A percentile compares a stretch with the other conserved stretches of the same genome.
phyloP scores from a whole-genome alignment of 2,329 filamentous ascomycete species.

The Trichoderma sp. region DNA sequence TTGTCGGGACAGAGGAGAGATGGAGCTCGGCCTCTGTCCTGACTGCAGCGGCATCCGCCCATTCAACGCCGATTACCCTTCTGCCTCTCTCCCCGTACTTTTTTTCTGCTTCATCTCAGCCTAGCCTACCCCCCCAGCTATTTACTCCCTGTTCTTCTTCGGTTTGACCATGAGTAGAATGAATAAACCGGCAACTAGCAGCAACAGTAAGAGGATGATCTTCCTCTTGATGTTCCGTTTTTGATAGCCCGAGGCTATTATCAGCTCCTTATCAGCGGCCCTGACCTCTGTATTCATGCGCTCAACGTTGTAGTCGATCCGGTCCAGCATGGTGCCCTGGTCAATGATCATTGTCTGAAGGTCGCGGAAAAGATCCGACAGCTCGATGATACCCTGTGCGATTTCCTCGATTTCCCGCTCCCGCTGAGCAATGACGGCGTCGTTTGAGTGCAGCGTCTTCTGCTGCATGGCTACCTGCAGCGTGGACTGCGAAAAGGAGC shows the following conservation, averaged over 20 bases:
- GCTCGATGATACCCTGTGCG: constrained; percentile 93
- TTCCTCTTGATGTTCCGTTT: constrained; percentile 85
- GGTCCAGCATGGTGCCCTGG: constrained; percentile 84
- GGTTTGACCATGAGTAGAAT: constrained; percentile 81
- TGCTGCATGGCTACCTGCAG: constrained; percentile 74
- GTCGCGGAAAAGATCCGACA: constrained; percentile 95
- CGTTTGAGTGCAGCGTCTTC: constrained; percentile 68
- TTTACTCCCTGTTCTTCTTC: constrained; percentile 45
- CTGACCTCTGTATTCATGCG: constrained; percentile 92
- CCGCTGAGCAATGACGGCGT: constrained; percentile 81
- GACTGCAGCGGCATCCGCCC: not conserved
- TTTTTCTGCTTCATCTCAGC: not conserved
- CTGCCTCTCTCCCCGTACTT: not conserved
- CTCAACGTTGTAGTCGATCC: constrained; percentile 98
- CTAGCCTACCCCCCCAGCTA: not conserved
- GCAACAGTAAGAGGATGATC: constrained; percentile 80
- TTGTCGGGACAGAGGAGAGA: not conserved
- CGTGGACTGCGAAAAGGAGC: constrained; percentile 85
- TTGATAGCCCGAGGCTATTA: constrained; percentile 85
- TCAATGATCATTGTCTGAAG: constrained; percentile 94
- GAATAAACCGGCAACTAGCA: constrained; percentile 82
- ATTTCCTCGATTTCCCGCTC: constrained; percentile 98
- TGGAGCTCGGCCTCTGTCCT: not conserved
- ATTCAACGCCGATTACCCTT: not conserved
- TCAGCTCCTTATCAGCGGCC: constrained; percentile 86